Base-by-base conservation (phyloP, 768 basidiomycete genomes). In the Leccinum broughii region DNA sequence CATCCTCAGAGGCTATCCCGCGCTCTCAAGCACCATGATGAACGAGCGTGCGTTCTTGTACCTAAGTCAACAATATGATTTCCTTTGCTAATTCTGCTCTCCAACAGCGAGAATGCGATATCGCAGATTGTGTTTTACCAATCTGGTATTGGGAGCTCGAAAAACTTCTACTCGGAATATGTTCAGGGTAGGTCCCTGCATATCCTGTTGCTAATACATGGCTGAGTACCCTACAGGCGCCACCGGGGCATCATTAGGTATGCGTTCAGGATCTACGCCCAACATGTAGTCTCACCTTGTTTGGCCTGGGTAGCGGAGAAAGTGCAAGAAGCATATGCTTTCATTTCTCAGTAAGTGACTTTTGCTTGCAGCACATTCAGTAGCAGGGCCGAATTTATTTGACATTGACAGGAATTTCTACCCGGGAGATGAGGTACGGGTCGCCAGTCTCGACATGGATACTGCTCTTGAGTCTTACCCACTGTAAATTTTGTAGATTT, bases 301-400 rank as follows among this genome's bases (percentile, higher is more conserved):
- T 24, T 34, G 49, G 15, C 66, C 11, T 28, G 28, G 52, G 14
- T 64, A 90, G 88, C 75, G 44, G 85, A 86, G 59, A 90, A 91
- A 67, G 86, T 91, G 3, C 85, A 90, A 73, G 88, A 90, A 63
- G 89, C 85, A 35, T 89, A 90, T 73, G 86, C 82, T n/a, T 91
- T 91, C 68, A 86, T 91, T 65, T 83, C 89, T 22, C 87, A 91
- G 88, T 90, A 66, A 72, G 88, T 76, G 15, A 15, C 51, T 4
- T 24, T 26, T 59, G n/a, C 26, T 34, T 51, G 24, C 26, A 48
- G 20, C 15, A 11, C 35, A 4, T 57, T 32, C 26, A 30, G n/a
- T 7, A 5, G 20, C 44, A 22, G 44, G 22, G 52, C 2, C 17
- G 22, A 9, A 15, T 22, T 41, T n/a, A 56, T 51, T 48, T 35